Base-by-base conservation (phyloP, 805 yeast genomes). In the Pichia sporocuriosa region DNA sequence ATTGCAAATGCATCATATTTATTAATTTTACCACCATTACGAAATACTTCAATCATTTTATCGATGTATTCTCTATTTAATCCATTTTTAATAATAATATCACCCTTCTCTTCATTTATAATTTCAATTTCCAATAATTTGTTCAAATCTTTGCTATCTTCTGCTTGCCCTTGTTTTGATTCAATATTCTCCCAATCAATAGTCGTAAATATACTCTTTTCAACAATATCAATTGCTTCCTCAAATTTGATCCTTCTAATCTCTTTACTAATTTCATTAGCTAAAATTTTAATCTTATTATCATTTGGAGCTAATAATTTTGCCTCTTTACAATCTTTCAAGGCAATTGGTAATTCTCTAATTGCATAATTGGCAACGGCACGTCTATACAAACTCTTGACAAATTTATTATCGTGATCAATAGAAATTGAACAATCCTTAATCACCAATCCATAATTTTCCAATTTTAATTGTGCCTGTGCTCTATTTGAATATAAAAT, bases 401-500 rank as follows among this genome's bases (percentile, higher is more conserved):
- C 63, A 55, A 85, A 83, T 16, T 65, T 57, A 1, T 79, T 72
- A 56, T 90, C 87, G 9, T 81, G 54, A 36, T 70, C 73, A 33
- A 93, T 70, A 2, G 97, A 85, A 33, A 66, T 63, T 26, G 79
- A 74, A 52, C 95, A 80, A 59, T 89, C 96, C n/a, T 61, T 67
- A 3, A 89, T 73, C 1, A 96, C 95, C 40, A 77, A 69, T 4
- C 96, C 97, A 59, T 82, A 89, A 53, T 81, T 81, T 59, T 90
- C 98, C 42, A 80, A 61, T 54, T 87, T 85, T 56, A 90, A 77
- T 51, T 88, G 81, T 1, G 87, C 95, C 58, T 87, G 88, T 0
- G 97, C 96, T 49, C 96, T 71, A 62, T 90, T 90, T 9, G 96
- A 81, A 57, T 69, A 86, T 48, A 81, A 78, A 25, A 80, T 71